Base-by-base conservation (phyloP, 345 rosid species). In the Populus simonii region DNA sequence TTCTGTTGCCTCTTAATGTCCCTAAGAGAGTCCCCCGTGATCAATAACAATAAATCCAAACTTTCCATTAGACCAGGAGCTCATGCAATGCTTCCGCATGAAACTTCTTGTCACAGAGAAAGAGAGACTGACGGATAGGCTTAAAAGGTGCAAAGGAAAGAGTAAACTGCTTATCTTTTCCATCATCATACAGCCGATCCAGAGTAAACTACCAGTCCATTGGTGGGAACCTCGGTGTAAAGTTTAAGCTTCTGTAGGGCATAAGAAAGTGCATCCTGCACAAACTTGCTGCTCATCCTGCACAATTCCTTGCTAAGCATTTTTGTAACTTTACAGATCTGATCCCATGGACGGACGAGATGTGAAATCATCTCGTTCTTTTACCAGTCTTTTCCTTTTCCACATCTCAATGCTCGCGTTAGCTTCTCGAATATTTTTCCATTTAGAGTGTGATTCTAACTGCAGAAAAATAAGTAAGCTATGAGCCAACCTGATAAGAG, bases 1-100 rank as follows among this genome's bases (percentile, higher is more conserved):
- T 13, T 7, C 41, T 57, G 45, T 51, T 72, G 65, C 75, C 75
- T 10, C 45, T 51, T 36, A 72, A 53, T 49, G 29, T 9, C 65
- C 65, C 75, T 1, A 51, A 29, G 1, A 51, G 29, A 27, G 27
- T 51, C 17, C 43, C 65, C 0, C 17, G 3, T 63, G 29, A 51
- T 72, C 74, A 27, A 72, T 53, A 57, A 72, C 22, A 7, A 72
- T 51, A n/a, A 72, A 72, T 22, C 47, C 66, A 53, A 51, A 72
- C 66, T 20, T 51, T 12, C 53, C 75, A 51, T 57, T 5, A 31
- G 75, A 15, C 8, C 20, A 72, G 13, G n/a, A 72, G 65, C 15
- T 72, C 45, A 31, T 33, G 63, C 66, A 72, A 57, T 20, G 66
- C 75, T 31, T 72, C 75, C 18, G 74, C 47, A 20, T 71, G 74